Conservation (phyloP, 495 filamentous ascomycete genomes). For the Neurospora discreta region DNA sequence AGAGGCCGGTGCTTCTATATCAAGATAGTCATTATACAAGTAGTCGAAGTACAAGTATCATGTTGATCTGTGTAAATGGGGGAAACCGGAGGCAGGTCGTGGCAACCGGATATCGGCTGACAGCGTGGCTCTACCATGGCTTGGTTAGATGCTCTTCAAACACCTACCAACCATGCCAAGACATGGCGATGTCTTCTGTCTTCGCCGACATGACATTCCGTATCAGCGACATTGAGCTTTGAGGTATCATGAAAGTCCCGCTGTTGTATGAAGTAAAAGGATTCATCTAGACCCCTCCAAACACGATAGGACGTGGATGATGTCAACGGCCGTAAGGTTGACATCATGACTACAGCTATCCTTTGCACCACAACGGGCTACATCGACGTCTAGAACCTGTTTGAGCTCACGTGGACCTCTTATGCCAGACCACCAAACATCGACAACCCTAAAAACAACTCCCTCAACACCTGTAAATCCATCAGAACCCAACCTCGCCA, state of each 20-base stretch:
- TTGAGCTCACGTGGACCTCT: conserved; percentile 12
- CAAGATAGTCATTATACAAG: not conserved
- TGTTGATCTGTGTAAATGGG: not conserved
- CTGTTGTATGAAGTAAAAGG: not conserved
- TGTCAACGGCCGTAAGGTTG: not conserved
- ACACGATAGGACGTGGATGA: not conserved
- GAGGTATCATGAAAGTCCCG: not conserved
- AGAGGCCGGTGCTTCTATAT: not conserved
- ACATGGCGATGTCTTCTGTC: not conserved
- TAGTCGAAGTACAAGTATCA: not conserved
- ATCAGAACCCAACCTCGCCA: not conserved
- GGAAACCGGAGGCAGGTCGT: not conserved
- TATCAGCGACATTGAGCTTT: not conserved
- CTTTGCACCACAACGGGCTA: not conserved
- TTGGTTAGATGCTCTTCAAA: not conserved
- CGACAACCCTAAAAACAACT: not conserved
- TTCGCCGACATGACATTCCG: not conserved
- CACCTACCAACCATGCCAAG: not conserved
- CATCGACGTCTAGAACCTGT: not conserved
- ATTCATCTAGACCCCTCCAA: not conserved
- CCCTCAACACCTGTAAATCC: not conserved
- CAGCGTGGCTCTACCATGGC: not conserved
- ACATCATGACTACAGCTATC: not conserved
- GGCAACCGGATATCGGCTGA: not conserved
- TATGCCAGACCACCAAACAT: not conserved